Evolutionary conservation across 2,329 filamentous ascomycete genomes (phyloP), one percentile per base, ranked within the genome.

Genomic region (Arthroderma uncinatum): DNA sequence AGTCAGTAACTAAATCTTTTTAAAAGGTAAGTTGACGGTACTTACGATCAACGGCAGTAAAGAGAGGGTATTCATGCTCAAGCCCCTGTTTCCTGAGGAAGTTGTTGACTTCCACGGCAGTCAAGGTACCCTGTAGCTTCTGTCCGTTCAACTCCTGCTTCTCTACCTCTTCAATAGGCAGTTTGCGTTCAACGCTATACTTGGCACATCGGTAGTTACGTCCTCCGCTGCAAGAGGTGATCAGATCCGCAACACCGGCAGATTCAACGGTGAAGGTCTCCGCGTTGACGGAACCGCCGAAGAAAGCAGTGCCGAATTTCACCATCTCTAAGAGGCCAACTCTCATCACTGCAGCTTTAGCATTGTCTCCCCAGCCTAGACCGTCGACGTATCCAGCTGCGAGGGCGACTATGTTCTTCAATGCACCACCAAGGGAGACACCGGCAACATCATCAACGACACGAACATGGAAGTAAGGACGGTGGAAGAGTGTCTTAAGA

Each of bases 261-360:
- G 88, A 94, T 70, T 96, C 89, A 69, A 96, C 90, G n/a, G 92
- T 97, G 70, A 98, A 97, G 0, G 93, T 98, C 58, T 81, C 82
- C 8, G 86, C 82, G 62, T 86, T 81, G 25, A 93, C 85, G 0
- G 87, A 88, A 66, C 91, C 81, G 16, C 83, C 82, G 70, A 97
- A 98, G 78, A 97, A 98, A 65, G 86, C 83, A 71, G 91, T 89
- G 62, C 92, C 92, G 64, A 98, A 98, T 69, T 87, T 86, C 67
- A 97, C 89, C 86, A 96, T 95, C 75, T 98, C 93, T 65, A 96
- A 80, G 48, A 98, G 82, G 6, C 93, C 93, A 19, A 97, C 86
- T 42, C 93, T 87, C 89, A 98, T 97, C 60, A 98, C 85, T 48
- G 93, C 93, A n/a, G 93, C 90, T 77, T 98, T 97, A 63, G 92